These are phyloP conservation scores for Silene uniflora DNA, from an alignment of 148 eudicot species.

Conservation along the genomic window DNA sequence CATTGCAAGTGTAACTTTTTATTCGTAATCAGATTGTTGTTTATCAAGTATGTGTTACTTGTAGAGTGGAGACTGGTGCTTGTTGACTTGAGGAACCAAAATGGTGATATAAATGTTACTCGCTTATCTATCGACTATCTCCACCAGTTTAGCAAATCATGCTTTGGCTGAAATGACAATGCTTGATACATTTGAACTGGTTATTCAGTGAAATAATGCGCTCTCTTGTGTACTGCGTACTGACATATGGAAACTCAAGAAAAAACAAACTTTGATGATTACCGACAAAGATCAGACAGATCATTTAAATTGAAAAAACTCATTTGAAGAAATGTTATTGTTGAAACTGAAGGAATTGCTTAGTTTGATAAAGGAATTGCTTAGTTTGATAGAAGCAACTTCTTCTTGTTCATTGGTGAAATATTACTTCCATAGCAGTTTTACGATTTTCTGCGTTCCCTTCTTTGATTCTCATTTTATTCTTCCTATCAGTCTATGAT, in stretches of 20 bases:
- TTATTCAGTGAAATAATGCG: background rate
- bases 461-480: background rate
- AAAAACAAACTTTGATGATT: background rate
- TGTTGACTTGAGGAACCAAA: slow-evolving; percentile 82
- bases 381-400: background rate
- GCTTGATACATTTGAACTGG: background rate
- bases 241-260: background rate
- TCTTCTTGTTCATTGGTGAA: background rate
- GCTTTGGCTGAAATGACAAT: slow-evolving; percentile 6
- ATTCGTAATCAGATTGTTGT: background rate
- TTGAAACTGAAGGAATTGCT: background rate
- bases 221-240: background rate
- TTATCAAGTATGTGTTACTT: background rate
- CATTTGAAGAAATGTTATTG: background rate
- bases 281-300: background rate
- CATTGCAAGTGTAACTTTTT: background rate
- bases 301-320: background rate
- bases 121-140: background rate
- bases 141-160: background rate
- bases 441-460: background rate
- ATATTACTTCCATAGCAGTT: background rate
- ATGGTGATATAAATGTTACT: too few species aligned
- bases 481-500: slow-evolving; percentile 3
- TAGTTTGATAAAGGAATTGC: background rate
- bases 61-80: slow-evolving; percentile 85